Evolutionary conservation across 768 basidiomycete genomes (phyloP).

Genomic region (Leucocoprinus sp.): DNA sequence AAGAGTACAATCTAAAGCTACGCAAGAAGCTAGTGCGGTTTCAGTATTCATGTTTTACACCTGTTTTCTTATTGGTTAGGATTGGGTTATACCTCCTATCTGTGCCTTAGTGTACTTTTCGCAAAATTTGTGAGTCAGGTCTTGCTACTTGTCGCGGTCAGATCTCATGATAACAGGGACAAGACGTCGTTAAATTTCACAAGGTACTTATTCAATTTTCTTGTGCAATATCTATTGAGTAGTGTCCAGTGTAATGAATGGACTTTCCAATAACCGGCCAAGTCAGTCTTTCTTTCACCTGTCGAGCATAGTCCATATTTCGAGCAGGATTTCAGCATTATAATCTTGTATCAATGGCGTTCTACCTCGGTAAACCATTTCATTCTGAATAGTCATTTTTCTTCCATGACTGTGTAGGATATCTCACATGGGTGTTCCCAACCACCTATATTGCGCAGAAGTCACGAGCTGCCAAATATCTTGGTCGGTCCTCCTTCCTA

Average conservation of each 20-base stretch:
- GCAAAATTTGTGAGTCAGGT: slow-evolving; percentile 49
- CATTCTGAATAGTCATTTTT: background rate
- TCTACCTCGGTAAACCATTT: slow-evolving; percentile 60
- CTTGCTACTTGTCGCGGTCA: background rate
- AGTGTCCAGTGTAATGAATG: slow-evolving; percentile 45
- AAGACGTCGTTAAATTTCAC: slow-evolving; percentile 67
- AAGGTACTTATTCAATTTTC: slow-evolving; percentile 32
- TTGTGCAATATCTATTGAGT: background rate
- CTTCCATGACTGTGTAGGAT: slow-evolving; percentile 28
- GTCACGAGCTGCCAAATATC: slow-evolving; percentile 49
- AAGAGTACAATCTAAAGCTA: slow-evolving; percentile 50
- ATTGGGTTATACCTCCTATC: slow-evolving; percentile 19
- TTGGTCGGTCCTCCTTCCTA: slow-evolving; percentile 30
- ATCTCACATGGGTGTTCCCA: slow-evolving; percentile 55
- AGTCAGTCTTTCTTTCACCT: slow-evolving; percentile 26
- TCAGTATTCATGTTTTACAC: background rate
- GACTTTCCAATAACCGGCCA: slow-evolving; percentile 56
- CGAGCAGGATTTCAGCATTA: slow-evolving; percentile 37
- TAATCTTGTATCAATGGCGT: slow-evolving; percentile 55
- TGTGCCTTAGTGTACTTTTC: slow-evolving; percentile 57
- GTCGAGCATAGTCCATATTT: background rate
- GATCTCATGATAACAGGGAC: slow-evolving; percentile 33
- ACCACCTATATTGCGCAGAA: slow-evolving; percentile 61
- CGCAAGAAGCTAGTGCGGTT: slow-evolving; percentile 44
- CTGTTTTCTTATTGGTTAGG: slow-evolving; percentile 12